Evolutionary conservation across 2,329 filamentous ascomycete species (phyloP).

Genomic region (Macrophomina pseudophaseolina): DNA sequence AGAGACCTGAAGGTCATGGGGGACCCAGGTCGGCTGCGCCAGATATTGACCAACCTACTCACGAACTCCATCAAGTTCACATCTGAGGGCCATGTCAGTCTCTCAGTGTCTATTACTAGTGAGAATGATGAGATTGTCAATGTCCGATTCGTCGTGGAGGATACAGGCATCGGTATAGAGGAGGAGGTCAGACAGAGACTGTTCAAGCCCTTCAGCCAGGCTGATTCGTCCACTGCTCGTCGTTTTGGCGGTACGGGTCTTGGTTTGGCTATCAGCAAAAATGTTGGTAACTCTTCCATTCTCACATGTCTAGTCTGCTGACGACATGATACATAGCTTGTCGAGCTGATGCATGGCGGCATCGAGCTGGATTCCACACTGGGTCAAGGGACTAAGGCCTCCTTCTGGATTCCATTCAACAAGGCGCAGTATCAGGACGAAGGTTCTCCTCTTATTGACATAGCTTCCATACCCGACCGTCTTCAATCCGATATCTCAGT

Average conservation of each 20-base stretch:
- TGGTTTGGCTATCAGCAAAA: constrained; percentile 81
- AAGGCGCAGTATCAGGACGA: constrained; percentile 64
- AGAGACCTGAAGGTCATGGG: constrained; percentile 80
- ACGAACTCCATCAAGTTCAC: constrained; percentile 58
- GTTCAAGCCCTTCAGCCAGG: constrained; percentile 83
- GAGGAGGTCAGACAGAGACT: constrained; percentile 74
- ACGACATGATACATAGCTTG: constrained; percentile 47
- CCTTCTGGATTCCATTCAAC: constrained; percentile 77
- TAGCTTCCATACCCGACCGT: constrained; percentile 70
- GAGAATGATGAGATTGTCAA: constrained; percentile 69
- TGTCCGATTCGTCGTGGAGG: constrained; percentile 74
- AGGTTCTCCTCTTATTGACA: constrained; percentile 61
- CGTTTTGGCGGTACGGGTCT: constrained; percentile 81
- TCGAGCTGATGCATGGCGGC: constrained; percentile 79
- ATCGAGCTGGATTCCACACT: constrained; percentile 72
- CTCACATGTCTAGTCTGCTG: background rate
- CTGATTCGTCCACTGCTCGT: constrained; percentile 77
- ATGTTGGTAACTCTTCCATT: constrained; percentile 47
- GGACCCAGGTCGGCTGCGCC: constrained; percentile 81
- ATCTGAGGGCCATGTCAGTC: constrained; percentile 51
- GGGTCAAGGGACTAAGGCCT: constrained; percentile 73
- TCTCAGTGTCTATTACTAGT: constrained; percentile 67
- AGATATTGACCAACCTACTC: constrained; percentile 80
- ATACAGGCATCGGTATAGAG: constrained; percentile 82
- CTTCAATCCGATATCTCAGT: constrained; percentile 63